These are phyloP conservation scores for Dillenia suffruticosa DNA, from an alignment of 164 flowering plant species.

Conservation along the genomic window DNA sequence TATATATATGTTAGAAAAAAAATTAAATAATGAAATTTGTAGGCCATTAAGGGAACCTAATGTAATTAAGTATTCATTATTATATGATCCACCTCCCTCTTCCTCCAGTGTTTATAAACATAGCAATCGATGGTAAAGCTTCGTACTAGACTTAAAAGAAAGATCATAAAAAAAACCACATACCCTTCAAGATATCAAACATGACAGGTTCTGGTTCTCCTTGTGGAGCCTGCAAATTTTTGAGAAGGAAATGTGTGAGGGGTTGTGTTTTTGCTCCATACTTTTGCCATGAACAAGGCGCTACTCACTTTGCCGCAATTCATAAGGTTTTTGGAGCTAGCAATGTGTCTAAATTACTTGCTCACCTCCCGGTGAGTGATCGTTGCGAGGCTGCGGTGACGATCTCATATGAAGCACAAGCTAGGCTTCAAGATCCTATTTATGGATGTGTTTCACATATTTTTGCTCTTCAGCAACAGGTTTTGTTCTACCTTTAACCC, in stretches of 20 bases:
- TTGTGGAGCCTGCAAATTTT: slow-evolving; percentile 94
- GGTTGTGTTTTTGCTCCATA: slow-evolving; percentile 96
- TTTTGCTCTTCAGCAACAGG: slow-evolving; percentile 92
- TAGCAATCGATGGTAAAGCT: slow-evolving; percentile 10
- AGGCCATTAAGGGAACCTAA: slow-evolving; percentile 59
- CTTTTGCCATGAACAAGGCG: slow-evolving; percentile 86
- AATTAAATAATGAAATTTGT: slow-evolving; percentile 43
- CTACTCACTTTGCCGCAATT: slow-evolving; percentile 77
- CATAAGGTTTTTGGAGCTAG: slow-evolving; percentile 97
- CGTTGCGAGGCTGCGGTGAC: slow-evolving; percentile 79
- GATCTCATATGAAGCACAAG: slow-evolving; percentile 89
- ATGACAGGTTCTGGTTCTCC: slow-evolving; percentile 86
- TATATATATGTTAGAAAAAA: neutral
- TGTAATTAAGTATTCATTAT: slow-evolving; percentile 39
- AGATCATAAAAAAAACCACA: neutral
- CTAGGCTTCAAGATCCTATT: slow-evolving; percentile 89
- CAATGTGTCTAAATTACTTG: slow-evolving; percentile 74
- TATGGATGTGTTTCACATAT: slow-evolving; percentile 91
- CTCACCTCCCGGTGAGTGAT: slow-evolving; percentile 61
- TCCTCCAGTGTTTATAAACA: slow-evolving; percentile 46
- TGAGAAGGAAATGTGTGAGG: slow-evolving; percentile 78
- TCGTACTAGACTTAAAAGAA: slow-evolving; percentile 8
- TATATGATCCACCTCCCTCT: slow-evolving; percentile 31
- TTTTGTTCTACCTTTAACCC: slow-evolving; percentile 3
- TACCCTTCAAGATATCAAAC: slow-evolving; percentile 8